Conservation (phyloP, 495 filamentous ascomycete genomes). For the Penicillium salamii region DNA sequence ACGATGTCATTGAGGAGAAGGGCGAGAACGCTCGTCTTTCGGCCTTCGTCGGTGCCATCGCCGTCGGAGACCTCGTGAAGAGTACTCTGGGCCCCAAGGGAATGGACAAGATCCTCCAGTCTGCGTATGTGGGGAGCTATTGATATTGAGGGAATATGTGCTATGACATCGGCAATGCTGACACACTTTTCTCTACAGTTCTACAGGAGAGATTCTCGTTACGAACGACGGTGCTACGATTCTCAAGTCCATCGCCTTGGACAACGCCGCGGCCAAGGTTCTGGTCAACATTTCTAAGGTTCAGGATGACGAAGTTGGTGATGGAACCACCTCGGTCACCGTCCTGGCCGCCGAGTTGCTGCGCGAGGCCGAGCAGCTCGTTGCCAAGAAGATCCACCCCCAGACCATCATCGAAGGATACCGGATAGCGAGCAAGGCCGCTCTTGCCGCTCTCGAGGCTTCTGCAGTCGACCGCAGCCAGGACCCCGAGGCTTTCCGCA, state of each 20-base stretch:
- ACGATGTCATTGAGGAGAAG: conserved; percentile 96
- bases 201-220: conserved; percentile 94
- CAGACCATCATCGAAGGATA: conserved; percentile 99
- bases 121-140: conserved; percentile 63
- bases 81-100: conserved; percentile 95
- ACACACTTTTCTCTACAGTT: conserved; percentile 47
- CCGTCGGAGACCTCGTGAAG: conserved; percentile 95
- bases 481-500: conserved; percentile 76
- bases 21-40: conserved; percentile 98
- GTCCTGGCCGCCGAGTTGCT: conserved; percentile 93
- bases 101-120: conserved; percentile 99
- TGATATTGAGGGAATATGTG: conserved; percentile 9
- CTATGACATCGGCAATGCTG: conserved; percentile 11
- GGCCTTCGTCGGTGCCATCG: conserved; percentile 95
- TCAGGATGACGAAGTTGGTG: conserved; percentile 97
- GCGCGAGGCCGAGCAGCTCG: conserved; percentile 93
- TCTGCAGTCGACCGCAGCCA: conserved; percentile 85
- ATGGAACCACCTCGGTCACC: conserved; percentile 89
- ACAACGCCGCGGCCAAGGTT: conserved; percentile 93
- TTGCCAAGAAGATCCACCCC: conserved; percentile 96
- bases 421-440: conserved; percentile 89
- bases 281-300: conserved; percentile 99
- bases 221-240: conserved; percentile 99
- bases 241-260: conserved; percentile 96
- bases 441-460: conserved; percentile 77